A percentile compares a stretch with the other conserved stretches of the same genome.
These are phyloP conservation scores for Apiospora phragmitis DNA, from an alignment of 2,329 filamentous ascomycete genomes.

Conservation along the genomic window DNA sequence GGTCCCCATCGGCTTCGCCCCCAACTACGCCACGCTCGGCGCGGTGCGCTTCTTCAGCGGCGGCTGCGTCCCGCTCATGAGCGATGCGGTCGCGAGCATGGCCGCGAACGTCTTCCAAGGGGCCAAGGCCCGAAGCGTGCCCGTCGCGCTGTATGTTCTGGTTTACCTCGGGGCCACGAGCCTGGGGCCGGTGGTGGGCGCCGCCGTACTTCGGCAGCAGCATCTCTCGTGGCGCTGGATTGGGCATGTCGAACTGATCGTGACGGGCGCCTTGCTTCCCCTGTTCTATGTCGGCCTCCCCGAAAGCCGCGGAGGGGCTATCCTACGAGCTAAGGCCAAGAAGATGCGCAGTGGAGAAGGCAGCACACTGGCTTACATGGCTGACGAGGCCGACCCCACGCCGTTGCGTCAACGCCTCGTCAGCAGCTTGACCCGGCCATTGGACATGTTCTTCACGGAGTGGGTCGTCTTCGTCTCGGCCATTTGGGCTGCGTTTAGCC, in stretches of 20 bases:
- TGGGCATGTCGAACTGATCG: slow-evolving; percentile 38
- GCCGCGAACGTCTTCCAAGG: slow-evolving; percentile 29
- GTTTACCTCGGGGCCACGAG: slow-evolving; percentile 23
- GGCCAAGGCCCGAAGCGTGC: slow-evolving; percentile 26
- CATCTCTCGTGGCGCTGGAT: slow-evolving; percentile 36
- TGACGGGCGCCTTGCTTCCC: slow-evolving; percentile 42
- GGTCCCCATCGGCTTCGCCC: slow-evolving; percentile 5
- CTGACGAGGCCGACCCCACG: background rate
- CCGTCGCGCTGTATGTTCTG: slow-evolving; percentile 24
- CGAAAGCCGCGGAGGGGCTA: slow-evolving; percentile 18
- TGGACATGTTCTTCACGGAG: slow-evolving; percentile 37
- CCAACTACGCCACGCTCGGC: slow-evolving; percentile 10
- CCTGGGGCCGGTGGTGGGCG: slow-evolving; percentile 33
- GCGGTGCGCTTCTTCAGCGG: slow-evolving; percentile 29
- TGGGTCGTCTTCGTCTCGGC: slow-evolving; percentile 48
- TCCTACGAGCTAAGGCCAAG: background rate
- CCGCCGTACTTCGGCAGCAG: slow-evolving; percentile 26
- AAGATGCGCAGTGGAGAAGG: background rate
- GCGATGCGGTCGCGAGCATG: slow-evolving; percentile 26
- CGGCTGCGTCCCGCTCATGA: slow-evolving; percentile 27
- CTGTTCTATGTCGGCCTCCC: slow-evolving; percentile 27
- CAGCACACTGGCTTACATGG: background rate
- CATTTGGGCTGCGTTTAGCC: slow-evolving; percentile 40
- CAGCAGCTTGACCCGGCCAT: background rate
- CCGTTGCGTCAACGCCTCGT: background rate